A percentile compares a stretch with the other conserved stretches of the same genome.
Conservation (phyloP, 1,139 yeast genomes). For the Kodamaea anthophila region DNA sequence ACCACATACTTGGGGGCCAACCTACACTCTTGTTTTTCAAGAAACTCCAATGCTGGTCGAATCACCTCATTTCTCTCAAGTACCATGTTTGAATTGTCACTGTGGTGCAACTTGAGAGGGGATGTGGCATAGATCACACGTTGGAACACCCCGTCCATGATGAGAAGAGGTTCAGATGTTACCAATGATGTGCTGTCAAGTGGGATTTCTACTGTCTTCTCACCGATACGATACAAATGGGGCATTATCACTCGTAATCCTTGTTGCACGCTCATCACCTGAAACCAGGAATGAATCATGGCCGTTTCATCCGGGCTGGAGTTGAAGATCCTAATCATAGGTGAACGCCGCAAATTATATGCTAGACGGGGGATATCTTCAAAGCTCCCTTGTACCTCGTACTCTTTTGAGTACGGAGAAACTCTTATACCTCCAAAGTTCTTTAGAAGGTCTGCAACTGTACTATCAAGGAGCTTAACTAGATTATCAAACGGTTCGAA, state of each 20-base stretch:
- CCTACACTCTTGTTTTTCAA: slow-evolving; percentile 6
- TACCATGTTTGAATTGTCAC: slow-evolving; percentile 23
- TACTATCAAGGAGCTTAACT: slow-evolving; percentile 20
- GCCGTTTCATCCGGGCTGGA: slow-evolving; percentile 44
- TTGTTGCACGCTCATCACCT: slow-evolving; percentile 12
- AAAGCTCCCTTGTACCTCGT: slow-evolving; percentile 23
- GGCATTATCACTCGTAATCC: slow-evolving; percentile 27
- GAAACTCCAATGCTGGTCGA: slow-evolving; percentile 12
- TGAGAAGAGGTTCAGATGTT: slow-evolving; percentile 17
- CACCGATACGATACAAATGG: slow-evolving; percentile 13
- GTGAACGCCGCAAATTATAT: slow-evolving; percentile 29
- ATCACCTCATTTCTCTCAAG: slow-evolving; percentile 11
- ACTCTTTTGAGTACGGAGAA: slow-evolving; percentile 18
- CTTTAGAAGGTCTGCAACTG: slow-evolving; percentile 22
- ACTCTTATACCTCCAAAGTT: slow-evolving; percentile 17
- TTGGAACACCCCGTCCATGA: slow-evolving; percentile 28
- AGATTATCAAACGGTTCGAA: slow-evolving; percentile 28
- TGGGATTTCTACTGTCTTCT: slow-evolving; percentile 8
- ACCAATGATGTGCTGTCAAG: too few relatives aligned
- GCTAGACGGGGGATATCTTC: slow-evolving; percentile 22
- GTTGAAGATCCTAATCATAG: slow-evolving; percentile 31
- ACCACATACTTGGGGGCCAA: slow-evolving; percentile 17
- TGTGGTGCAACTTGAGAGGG: slow-evolving; percentile 26
- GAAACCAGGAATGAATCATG: slow-evolving; percentile 28
- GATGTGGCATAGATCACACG: slow-evolving; percentile 19